Evolutionary conservation across 2,329 filamentous ascomycete genomes (phyloP).

Genomic region (Penicillium sp.): DNA sequence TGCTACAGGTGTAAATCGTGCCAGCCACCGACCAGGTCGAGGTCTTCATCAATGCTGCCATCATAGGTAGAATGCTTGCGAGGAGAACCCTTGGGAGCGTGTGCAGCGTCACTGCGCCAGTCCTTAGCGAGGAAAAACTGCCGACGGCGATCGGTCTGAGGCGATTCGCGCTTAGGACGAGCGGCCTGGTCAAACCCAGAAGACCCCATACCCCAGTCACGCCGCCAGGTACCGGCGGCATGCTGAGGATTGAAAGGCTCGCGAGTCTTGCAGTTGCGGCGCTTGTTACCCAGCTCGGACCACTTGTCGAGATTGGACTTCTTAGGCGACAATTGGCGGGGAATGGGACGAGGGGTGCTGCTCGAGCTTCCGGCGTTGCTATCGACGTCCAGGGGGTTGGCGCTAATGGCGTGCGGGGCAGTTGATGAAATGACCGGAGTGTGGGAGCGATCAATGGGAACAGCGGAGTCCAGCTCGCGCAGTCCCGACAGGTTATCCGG

Average conservation of each 20-base stretch:
- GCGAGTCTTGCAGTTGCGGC: conserved; percentile 64
- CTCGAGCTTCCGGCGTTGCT: conserved; percentile 52
- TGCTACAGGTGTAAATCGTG: conserved; percentile 65
- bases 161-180: conserved; percentile 36
- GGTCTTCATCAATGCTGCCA: conserved; percentile 62
- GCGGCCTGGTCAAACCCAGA: conserved; percentile 39
- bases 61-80: conserved; percentile 50
- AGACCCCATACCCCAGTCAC: conserved; percentile 41
- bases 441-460: conserved; percentile 50
- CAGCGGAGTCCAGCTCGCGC: conserved; percentile 56
- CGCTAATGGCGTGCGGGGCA: conserved; percentile 17
- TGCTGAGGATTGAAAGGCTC: conserved; percentile 53
- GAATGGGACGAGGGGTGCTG: conserved; percentile 43
- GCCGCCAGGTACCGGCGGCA: conserved; percentile 45
- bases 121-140: conserved; percentile 45
- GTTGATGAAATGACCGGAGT: conserved; percentile 29
- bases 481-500: conserved; percentile 54
- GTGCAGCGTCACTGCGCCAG: conserved; percentile 46
- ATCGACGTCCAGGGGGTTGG: conserved; percentile 61
- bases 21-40: conserved; percentile 96
- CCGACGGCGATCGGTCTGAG: conserved; percentile 32
- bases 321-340: conserved; percentile 61
- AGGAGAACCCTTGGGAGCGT: conserved; percentile 31
- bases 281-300: conserved; percentile 75
- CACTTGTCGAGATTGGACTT: conserved; percentile 71